Evolutionary conservation across 805 yeast species (phyloP), one percentile per base, ranked within the genome.

Genomic region (Candida alai): DNA sequence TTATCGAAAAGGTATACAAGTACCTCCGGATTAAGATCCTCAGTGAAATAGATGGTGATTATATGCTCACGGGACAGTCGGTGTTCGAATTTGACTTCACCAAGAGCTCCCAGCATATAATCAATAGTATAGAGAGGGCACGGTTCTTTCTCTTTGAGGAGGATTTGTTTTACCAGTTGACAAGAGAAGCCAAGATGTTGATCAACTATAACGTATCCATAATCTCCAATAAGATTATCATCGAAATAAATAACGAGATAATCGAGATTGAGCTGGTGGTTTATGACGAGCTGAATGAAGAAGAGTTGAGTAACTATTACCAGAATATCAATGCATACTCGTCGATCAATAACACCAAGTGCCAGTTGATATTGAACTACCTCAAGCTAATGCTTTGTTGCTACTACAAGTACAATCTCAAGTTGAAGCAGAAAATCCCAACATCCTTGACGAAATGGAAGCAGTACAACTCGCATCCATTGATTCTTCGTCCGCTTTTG

Each of bases 101-200:
- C 12, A 35, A 32, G 15, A 30, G 32, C 11, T 28, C 41, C 12
- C 39, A 36, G 13, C 40, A 23, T 13, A 59, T 70, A 9, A 70
- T 80, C 14, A 68, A 70, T 31, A 73, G 71, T 16, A 80, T 90
- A 18, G 69, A 73, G 23, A 74, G 62, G 32, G 88, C 94, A 0
- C 70, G 96, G 30, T 79, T 73, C 42, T 74, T 76, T 39, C 65
- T 89, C 6, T 90, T 90, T 60, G 97, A 90, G 51, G 93, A 85
- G 49, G 97, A 90, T 55, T 65, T 90, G 35, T 86, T 86, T 62
- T 77, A 75, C 55, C 88, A 81, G 46, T 58, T 90, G 36, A 69
- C 80, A 16, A 75, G 79, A 42, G 98, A 90, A 56, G 86, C 95
- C 1, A 71, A 80, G 19, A 53, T 68, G 5, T 62, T 90, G 38